Percentiles rank a stretch among this genome's conserved stretches.
phyloP scores from a whole-genome alignment of 805 yeast genomes.

The Nakazawaea siamensis region DNA sequence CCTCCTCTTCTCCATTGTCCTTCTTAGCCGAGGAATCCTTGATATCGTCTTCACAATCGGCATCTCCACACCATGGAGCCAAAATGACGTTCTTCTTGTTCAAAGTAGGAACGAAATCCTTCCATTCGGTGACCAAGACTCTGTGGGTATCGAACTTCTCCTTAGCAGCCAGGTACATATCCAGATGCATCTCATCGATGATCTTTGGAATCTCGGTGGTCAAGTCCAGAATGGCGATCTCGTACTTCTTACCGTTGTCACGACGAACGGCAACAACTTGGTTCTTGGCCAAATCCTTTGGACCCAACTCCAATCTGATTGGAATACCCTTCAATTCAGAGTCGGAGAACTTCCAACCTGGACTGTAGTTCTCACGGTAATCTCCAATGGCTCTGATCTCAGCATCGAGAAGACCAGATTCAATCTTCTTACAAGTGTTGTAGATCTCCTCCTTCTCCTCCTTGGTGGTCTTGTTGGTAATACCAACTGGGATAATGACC shows the following conservation, averaged over 20 bases:
- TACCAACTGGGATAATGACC: slow-evolving; percentile 91
- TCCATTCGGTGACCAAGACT: slow-evolving; percentile 75
- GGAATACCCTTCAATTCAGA: slow-evolving; percentile 97
- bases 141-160: slow-evolving; percentile 78
- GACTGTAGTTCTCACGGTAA: slow-evolving; percentile 88
- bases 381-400: slow-evolving; percentile 79
- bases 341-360: slow-evolving; percentile 98
- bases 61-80: slow-evolving; percentile 96
- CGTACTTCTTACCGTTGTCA: slow-evolving; percentile 72
- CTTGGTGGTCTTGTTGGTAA: slow-evolving; percentile 76
- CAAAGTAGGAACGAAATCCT: slow-evolving; percentile 86
- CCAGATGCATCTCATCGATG: slow-evolving; percentile 74
- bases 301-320: slow-evolving; percentile 90
- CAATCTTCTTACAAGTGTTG: slow-evolving; percentile 64
- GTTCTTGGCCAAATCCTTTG: slow-evolving; percentile 78
- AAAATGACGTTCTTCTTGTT: slow-evolving; percentile 85
- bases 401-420: slow-evolving; percentile 44
- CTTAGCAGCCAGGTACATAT: slow-evolving; percentile 71
- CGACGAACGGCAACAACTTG: slow-evolving; percentile 90
- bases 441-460: slow-evolving; percentile 66
- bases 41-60: slow-evolving; percentile 94
- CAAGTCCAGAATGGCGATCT: slow-evolving; percentile 58
- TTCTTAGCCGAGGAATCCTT: slow-evolving; percentile 81
- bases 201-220: slow-evolving; percentile 63
- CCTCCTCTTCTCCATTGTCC: slow-evolving; percentile 76